Percentiles rank a stretch among this genome's conserved stretches.
Evolutionary conservation across 2,329 filamentous ascomycete species (phyloP).

Genomic region (Pseudocercospora musae): DNA sequence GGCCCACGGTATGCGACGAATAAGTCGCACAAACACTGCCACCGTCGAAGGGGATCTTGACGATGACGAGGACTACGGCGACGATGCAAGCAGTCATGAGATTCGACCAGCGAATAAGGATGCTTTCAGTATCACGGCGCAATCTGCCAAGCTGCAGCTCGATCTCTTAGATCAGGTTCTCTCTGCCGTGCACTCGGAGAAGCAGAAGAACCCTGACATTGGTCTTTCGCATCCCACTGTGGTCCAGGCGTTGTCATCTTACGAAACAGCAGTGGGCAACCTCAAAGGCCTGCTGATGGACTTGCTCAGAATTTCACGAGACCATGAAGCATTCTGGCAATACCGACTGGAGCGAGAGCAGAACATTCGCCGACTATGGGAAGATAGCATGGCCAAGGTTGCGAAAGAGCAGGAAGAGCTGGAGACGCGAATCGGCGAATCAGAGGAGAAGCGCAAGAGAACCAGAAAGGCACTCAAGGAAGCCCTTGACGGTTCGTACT

Average conservation of each 20-base stretch:
- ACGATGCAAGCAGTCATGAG: conserved; percentile 76
- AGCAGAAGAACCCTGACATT: conserved; percentile 64
- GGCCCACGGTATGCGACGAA: conserved; percentile 36
- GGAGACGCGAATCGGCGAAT: conserved; percentile 81
- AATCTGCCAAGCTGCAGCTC: conserved; percentile 88
- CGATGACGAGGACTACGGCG: conserved; percentile 70
- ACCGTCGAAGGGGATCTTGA: conserved; percentile 57
- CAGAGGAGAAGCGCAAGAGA: conserved; percentile 82
- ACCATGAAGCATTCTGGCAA: conserved; percentile 96
- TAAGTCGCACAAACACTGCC: conserved; percentile 48
- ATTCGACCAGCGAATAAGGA: conserved; percentile 75
- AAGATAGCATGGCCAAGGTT: conserved; percentile 98
- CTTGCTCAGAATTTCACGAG: conserved; percentile 84
- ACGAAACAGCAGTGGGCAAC: conserved; percentile 85
- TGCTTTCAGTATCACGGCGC: conserved; percentile 93
- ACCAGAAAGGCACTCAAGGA: conserved; percentile 88
- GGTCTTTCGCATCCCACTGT: conserved; percentile 74
- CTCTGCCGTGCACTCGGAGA: conserved; percentile 72
- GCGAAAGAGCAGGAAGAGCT: conserved; percentile 90
- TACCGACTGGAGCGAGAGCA: conserved; percentile 87
- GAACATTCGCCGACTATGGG: conserved; percentile 93
- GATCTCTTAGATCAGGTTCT: conserved; percentile 86
- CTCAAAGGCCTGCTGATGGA: conserved; percentile 81
- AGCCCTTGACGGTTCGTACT: conserved; percentile 60
- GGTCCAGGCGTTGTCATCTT: conserved; percentile 74